Conservation (phyloP, 2,329 filamentous ascomycete genomes). For the Blastomyces parvus region DNA sequence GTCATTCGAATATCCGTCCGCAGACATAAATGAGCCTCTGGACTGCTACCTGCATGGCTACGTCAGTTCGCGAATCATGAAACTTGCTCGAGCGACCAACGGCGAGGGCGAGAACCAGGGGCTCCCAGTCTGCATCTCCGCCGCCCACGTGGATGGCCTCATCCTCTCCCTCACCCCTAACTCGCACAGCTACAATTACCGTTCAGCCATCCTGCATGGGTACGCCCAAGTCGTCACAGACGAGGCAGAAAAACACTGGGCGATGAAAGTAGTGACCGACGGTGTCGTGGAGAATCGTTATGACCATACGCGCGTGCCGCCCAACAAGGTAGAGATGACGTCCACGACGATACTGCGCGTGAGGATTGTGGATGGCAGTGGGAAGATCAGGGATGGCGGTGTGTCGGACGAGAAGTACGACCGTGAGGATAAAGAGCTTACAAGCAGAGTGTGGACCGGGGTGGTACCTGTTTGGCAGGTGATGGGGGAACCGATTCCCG, state of each 20-base stretch:
- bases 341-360: slow-evolving; percentile 65
- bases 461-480: slow-evolving; percentile 56
- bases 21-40: slow-evolving; percentile 52
- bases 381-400: slow-evolving; percentile 60
- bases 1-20: slow-evolving; percentile 55
- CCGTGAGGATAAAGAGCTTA: slow-evolving; percentile 38
- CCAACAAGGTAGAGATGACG: slow-evolving; percentile 62
- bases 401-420: slow-evolving; percentile 55
- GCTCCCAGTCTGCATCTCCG: slow-evolving; percentile 62
- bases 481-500: slow-evolving; percentile 54
- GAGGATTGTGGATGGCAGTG: slow-evolving; percentile 59
- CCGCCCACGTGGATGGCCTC: slow-evolving; percentile 67
- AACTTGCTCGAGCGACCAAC: slow-evolving; percentile 42
- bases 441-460: slow-evolving; percentile 48
- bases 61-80: slow-evolving; percentile 68
- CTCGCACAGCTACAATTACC: slow-evolving; percentile 79
- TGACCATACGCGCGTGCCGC: slow-evolving; percentile 58
- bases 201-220: slow-evolving; percentile 68
- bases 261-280: slow-evolving; percentile 70
- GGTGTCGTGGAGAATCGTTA: slow-evolving; percentile 61
- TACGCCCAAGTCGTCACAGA: slow-evolving; percentile 59
- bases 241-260: slow-evolving; percentile 61
- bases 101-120: slow-evolving; percentile 34
- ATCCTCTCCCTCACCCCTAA: slow-evolving; percentile 71
- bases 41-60: slow-evolving; percentile 80